Base-by-base conservation (phyloP, 805 yeast species). In the Yamadazyma paraphyllophila region DNA sequence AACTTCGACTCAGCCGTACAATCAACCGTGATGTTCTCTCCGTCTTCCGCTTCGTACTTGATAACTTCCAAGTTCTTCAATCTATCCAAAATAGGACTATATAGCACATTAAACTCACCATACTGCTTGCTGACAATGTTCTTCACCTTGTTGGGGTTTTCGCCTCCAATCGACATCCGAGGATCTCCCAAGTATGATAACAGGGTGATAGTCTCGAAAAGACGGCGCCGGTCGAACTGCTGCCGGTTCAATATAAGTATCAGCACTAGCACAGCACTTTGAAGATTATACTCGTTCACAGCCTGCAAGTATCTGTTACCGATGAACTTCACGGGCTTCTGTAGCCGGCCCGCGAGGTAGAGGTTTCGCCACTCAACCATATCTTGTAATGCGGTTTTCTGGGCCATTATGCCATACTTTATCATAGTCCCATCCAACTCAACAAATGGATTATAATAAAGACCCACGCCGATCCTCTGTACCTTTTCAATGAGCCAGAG, bases 401-500 rank as follows among this genome's bases (percentile, higher is more conserved):
- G 72, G 4, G 88, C 81, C 1, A 90, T 84, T 10, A 90, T 83
- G 11, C 99, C 99, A 60, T 94, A 94, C 60, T 94, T 94, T 37
- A 92, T 79, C 42, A 77, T 61, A 5, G 54, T 53, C 8, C 54
- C 52, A n/a, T 61, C 51, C 44, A 90, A 73, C 37, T 77, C 73
- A 6, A 88, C 89, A 63, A 78, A 94, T 3, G 99, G 98, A 60
- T 94, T 94, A 72, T 88, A 94, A 63, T 92, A 94, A 2, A 92
- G 85, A 7, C 97, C 97, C 29, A 42, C 60, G 11, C 55, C 51
- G 2, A 55, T 39, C n/a, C 36, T 47, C 57, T 16, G 54, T 7
- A 44, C 27, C 15, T 7, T 13, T 29, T 49, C 53, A 8, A 52
- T 43, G 9, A 46, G n/a, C 10, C 74, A 65, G 1, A 87, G 67